These are phyloP conservation scores for Hibiscus mutabilis DNA, from an alignment of 345 rosid species.

Conservation along the genomic window DNA sequence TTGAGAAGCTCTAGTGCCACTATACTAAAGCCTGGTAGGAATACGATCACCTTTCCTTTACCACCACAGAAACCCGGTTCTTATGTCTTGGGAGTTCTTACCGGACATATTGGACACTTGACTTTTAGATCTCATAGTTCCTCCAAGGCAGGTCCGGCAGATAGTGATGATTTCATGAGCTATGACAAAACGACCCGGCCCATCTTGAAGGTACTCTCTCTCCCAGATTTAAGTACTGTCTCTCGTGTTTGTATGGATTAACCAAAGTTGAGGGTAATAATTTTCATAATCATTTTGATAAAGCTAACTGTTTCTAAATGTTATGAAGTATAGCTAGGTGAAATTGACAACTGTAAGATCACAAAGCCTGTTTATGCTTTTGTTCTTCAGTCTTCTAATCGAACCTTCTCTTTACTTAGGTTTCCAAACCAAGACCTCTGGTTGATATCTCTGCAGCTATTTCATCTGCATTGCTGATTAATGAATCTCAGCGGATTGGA, in stretches of 20 bases:
- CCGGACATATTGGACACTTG: slow-evolving; percentile 90
- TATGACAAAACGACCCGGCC: slow-evolving; percentile 92
- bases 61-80: slow-evolving; percentile 95
- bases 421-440: slow-evolving; percentile 82
- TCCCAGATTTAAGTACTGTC: neutral
- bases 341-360: neutral
- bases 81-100: slow-evolving; percentile 87
- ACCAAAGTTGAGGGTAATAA: neutral
- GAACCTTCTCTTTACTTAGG: slow-evolving; percentile 36
- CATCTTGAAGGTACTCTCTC: slow-evolving; percentile 64
- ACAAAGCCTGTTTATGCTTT: slow-evolving; percentile 4
- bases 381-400: slow-evolving; percentile 19
- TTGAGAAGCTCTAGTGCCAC: slow-evolving; percentile 67
- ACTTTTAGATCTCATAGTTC: slow-evolving; percentile 93
- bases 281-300: neutral
- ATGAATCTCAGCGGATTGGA: slow-evolving; percentile 95
- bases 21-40: slow-evolving; percentile 67
- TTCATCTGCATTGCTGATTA: slow-evolving; percentile 78
- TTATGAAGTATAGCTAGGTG: neutral
- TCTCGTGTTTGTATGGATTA: neutral
- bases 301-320: neutral
- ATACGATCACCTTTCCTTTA: slow-evolving; percentile 57
- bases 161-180: slow-evolving; percentile 94
- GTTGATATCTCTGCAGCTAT: slow-evolving; percentile 90
- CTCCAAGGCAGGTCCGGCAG: slow-evolving; percentile 95